Conservation (phyloP, 495 filamentous ascomycete genomes). For the Daldinia concentrica region DNA sequence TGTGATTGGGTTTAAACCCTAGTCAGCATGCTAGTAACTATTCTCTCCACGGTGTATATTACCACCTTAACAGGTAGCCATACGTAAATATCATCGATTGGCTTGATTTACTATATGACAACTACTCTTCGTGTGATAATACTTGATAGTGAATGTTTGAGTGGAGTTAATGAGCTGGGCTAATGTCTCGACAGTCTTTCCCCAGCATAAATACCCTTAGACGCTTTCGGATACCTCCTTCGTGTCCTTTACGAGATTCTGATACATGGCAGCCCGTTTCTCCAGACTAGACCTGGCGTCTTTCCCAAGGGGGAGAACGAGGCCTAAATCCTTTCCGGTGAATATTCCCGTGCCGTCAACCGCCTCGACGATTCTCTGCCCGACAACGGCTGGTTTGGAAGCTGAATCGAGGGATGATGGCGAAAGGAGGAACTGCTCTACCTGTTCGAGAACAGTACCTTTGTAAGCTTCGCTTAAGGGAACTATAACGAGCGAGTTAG, state of each 20-base stretch:
- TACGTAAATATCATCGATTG: neutral
- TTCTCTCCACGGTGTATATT: constrained; percentile 19
- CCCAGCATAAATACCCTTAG: neutral
- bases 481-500: neutral
- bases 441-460: constrained; percentile 23
- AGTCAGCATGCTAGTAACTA: constrained; percentile 3
- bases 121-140: neutral
- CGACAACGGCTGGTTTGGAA: constrained; percentile 40
- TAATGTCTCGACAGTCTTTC: neutral
- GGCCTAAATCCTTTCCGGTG: constrained; percentile 19
- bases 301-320: constrained; percentile 33
- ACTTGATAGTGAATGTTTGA: neutral
- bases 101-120: neutral
- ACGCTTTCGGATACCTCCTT: constrained; percentile 38
- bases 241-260: constrained; percentile 11
- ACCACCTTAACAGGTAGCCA: neutral
- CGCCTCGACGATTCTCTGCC: constrained; percentile 54
- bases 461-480: constrained; percentile 25
- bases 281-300: constrained; percentile 26
- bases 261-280: constrained; percentile 18
- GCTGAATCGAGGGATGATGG: neutral
- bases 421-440: neutral
- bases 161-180: neutral
- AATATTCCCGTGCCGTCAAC: constrained; percentile 37
- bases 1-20: neutral